Evolutionary conservation across 192 early-diverging fungal species (phyloP), one percentile per base, ranked within the genome.

Genomic region (Coemansia sp.): DNA sequence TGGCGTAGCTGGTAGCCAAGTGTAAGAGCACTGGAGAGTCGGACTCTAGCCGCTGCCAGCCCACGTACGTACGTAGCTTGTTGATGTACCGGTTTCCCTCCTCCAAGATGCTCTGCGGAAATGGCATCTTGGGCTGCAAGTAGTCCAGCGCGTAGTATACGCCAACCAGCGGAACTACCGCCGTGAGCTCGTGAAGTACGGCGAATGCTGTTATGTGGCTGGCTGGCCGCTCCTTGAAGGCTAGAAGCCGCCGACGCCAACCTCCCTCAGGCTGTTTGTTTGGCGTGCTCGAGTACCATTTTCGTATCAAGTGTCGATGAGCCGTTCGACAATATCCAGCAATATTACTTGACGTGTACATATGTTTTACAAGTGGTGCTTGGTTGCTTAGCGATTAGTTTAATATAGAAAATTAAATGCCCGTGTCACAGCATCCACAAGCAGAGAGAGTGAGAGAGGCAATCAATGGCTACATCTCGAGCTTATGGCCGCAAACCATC

Each of bases 181-280:
- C 96, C 2, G 96, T 97, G 3, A 95, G 56, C 78, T 97, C 94
- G 72, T 97, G 96, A 24, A 97, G 84, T 15, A 96, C 63, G 7
- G 87, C 84, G 74, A 97, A 97, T 1, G 93, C 79, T 7, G 86
- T 82, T 17, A 91, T 60, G 64, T 92, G 88, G 53, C 87, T 89
- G 31, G 85, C 87, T 7, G 91, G 91, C 32, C 89, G 88, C 58
- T 86, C 82, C 46, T 83, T 77, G 68, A 92, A 89, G 54, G 82
- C 84, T 5, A 81, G 61, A 67, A 60, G 65, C 46, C 54, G 68
- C 64, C 19, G 51, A 39, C 58, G 71, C 71, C 69, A 76, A 3
- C 73, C 53, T 4, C 62, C 37, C 36, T 54, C 14, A 0, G 51
- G 51, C 2, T 32, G 12, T 27, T 32, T 54, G 15, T 31, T 25